phyloP scores from a whole-genome alignment of 148 eudicot species.

The Fagopyrum homotropicum region DNA sequence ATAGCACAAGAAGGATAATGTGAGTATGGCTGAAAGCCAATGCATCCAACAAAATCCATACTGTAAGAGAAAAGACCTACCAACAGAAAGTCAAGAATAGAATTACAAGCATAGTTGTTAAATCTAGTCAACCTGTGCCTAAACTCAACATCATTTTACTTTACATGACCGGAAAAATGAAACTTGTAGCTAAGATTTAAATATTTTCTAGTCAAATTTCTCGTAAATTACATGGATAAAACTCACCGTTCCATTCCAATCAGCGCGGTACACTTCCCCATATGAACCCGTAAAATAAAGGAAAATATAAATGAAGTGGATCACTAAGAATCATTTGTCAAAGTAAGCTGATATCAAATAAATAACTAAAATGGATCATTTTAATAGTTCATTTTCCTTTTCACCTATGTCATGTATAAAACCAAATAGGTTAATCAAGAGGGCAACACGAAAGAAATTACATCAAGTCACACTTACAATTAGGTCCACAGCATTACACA shows the following conservation, averaged over 20 bases:
- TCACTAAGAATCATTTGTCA: not conserved
- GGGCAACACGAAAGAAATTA: conserved; percentile 6
- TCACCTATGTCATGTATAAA: not conserved
- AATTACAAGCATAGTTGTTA: not conserved
- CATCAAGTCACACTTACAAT: conserved; percentile 10
- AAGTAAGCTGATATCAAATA: not conserved
- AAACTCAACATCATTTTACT: not conserved
- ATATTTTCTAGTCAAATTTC: not conserved
- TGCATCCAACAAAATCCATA: not conserved
- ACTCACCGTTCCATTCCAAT: conserved; percentile 99
- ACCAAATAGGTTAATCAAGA: not conserved
- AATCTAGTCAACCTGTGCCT: not conserved
- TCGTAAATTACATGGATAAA: not conserved
- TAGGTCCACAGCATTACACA: not conserved
- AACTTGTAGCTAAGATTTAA: not conserved
- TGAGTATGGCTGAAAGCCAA: not conserved
- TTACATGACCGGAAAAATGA: not conserved
- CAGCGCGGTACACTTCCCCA: conserved; percentile 97
- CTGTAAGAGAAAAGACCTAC: not conserved
- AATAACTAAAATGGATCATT: too few species aligned
- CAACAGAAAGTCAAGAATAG: not conserved
- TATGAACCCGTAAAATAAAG: conserved; percentile 60
- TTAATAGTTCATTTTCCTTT: not conserved
- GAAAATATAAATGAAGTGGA: not conserved
- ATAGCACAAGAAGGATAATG: not conserved